Evolutionary conservation across 2,329 filamentous ascomycete genomes (phyloP).

Genomic region (Didymellaceae sp.): DNA sequence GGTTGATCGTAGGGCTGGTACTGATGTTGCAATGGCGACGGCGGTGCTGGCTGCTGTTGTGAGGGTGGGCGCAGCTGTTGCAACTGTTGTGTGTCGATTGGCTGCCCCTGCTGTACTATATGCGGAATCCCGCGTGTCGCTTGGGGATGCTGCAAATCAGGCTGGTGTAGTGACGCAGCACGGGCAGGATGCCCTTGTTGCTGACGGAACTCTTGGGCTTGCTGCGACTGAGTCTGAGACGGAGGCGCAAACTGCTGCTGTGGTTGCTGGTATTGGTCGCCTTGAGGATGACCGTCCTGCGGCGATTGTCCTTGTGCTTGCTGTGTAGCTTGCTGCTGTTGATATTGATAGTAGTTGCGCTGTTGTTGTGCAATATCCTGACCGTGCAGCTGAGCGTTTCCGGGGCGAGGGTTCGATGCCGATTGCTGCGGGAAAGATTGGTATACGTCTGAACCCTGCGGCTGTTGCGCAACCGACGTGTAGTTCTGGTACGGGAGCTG

Average conservation of each 20-base stretch:
- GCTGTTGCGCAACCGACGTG: constrained; percentile 33
- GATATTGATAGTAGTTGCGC: constrained; percentile 43
- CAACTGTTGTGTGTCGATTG: constrained; percentile 35
- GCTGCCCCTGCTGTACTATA: constrained; percentile 37
- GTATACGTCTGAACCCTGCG: constrained; percentile 36
- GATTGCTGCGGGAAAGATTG: constrained; percentile 43
- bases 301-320: constrained; percentile 35
- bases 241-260: constrained; percentile 30
- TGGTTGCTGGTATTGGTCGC: constrained; percentile 35
- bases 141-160: constrained; percentile 43
- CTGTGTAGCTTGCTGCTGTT: constrained; percentile 36
- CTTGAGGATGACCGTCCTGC: constrained; percentile 35
- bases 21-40: constrained; percentile 43
- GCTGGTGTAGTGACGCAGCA: constrained; percentile 38
- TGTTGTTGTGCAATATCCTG: constrained; percentile 37
- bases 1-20: constrained; percentile 45
- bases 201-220: constrained; percentile 39
- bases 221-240: constrained; percentile 41
- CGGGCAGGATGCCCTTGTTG: constrained; percentile 35
- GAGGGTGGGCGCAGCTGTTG: constrained; percentile 45
- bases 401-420: constrained; percentile 37
- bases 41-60: constrained; percentile 44
- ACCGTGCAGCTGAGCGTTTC: constrained; percentile 39
- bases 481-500: constrained; percentile 42
- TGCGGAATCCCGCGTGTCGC: constrained; percentile 40